These are phyloP conservation scores for Acacia crassicarpa DNA, from an alignment of 306 rosid genomes.

Conservation along the genomic window DNA sequence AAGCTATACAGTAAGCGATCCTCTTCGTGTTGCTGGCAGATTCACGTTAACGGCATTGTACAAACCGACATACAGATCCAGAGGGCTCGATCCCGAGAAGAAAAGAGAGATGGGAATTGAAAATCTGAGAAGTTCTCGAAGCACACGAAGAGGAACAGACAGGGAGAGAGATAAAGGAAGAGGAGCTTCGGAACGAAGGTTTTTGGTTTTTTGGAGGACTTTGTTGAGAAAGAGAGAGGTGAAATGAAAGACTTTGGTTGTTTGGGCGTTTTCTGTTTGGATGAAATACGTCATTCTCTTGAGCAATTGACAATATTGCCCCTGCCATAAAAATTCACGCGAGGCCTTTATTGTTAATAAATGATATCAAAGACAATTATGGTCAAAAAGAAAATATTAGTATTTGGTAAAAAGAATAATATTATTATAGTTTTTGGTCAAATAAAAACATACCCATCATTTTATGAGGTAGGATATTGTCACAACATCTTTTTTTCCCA, in stretches of 20 bases:
- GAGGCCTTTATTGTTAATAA: neutral
- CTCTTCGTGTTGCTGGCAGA: conserved; percentile 30
- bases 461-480: too few relatives aligned
- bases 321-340: neutral
- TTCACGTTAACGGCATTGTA: conserved; percentile 50
- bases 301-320: neutral
- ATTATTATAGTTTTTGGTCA: too few relatives aligned
- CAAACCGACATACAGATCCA: conserved; percentile 26
- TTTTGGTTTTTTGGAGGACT: conserved; percentile 26
- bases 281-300: neutral
- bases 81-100: conserved; percentile 42
- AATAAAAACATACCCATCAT: too few relatives aligned
- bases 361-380: too few relatives aligned
- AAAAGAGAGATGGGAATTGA: conserved; percentile 32
- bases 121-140: conserved; percentile 23
- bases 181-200: conserved; percentile 56
- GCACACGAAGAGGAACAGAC: conserved; percentile 29
- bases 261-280: conserved; percentile 24
- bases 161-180: neutral
- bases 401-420: too few relatives aligned
- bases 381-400: too few relatives aligned
- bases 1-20: conserved; percentile 25
- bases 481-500: too few relatives aligned
- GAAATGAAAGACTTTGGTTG: conserved; percentile 24
- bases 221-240: conserved; percentile 14